These are phyloP conservation scores for Diaporthe vexans DNA, from an alignment of 2,329 filamentous ascomycete species.

Conservation along the genomic window DNA sequence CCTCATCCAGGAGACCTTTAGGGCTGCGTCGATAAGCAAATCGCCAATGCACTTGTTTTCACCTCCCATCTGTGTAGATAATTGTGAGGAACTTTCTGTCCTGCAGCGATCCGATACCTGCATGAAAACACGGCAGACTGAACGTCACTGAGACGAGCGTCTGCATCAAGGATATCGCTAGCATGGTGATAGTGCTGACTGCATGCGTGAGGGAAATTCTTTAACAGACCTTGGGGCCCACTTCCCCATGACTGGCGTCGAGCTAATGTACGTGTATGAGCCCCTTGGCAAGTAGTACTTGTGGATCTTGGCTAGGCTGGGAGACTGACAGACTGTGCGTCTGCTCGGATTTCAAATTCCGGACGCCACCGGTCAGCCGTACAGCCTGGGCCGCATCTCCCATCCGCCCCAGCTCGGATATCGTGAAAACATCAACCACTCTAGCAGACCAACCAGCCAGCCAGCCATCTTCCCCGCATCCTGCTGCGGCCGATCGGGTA, in stretches of 20 bases:
- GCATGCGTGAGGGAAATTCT: background rate
- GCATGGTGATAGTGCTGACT: too few species aligned
- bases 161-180: too few species aligned
- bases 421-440: background rate
- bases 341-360: conserved; percentile 14
- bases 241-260: background rate
- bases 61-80: too few species aligned
- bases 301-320: background rate
- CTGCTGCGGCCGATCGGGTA: background rate
- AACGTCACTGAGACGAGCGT: too few species aligned
- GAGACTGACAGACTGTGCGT: background rate
- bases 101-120: too few species aligned
- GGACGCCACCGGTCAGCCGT: background rate
- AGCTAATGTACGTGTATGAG: background rate
- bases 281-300: background rate
- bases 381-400: background rate
- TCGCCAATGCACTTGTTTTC: too few species aligned
- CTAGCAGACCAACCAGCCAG: background rate
- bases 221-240: background rate
- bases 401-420: background rate
- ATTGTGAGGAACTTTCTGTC: too few species aligned
- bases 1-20: too few species aligned
- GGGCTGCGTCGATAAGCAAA: too few species aligned
- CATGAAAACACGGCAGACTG: too few species aligned
- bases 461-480: background rate